Conservation (phyloP, 768 basidiomycete genomes). For the Kwoniella dejecticola region DNA sequence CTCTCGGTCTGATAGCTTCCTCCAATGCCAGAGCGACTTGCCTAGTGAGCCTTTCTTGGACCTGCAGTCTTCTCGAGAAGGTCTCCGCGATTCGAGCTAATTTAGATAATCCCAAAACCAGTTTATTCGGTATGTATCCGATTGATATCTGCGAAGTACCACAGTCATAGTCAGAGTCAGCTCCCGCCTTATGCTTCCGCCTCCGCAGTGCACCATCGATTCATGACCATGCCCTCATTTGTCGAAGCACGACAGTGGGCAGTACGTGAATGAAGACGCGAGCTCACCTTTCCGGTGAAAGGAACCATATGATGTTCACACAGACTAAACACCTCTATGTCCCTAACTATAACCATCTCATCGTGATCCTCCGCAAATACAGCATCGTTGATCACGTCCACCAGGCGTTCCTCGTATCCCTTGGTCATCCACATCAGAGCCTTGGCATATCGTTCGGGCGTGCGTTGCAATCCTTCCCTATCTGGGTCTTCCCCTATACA, state of each 20-base stretch:
- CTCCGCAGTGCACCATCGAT: too few species aligned
- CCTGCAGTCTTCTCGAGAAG: constrained; percentile 90
- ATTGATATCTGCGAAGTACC: constrained; percentile 76
- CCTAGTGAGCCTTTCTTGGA: constrained; percentile 95
- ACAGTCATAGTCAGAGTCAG: too few species aligned
- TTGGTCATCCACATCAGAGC: constrained; percentile 99
- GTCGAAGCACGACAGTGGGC: too few species aligned
- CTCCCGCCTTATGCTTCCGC: too few species aligned
- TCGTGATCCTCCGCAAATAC: constrained; percentile 99
- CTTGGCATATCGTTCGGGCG: constrained; percentile 94
- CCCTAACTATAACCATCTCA: constrained; percentile 97
- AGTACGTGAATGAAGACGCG: too few species aligned
- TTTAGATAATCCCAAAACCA: constrained; percentile 93
- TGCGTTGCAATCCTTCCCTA: constrained; percentile 85
- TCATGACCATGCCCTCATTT: too few species aligned
- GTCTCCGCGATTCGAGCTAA: constrained; percentile 96
- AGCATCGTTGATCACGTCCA: constrained; percentile 98
- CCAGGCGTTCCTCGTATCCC: constrained; percentile 93
- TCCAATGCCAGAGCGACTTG: constrained; percentile 98
- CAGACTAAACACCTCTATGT: constrained; percentile 94
- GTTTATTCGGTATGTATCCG: constrained; percentile 92
- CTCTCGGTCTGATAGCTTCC: constrained; percentile 95
- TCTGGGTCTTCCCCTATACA: constrained; percentile 98
- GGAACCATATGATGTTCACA: constrained; percentile 99
- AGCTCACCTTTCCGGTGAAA: constrained; percentile 88